Percentiles rank a stretch among this genome's conserved stretches.
Evolutionary conservation across 2,329 filamentous ascomycete species (phyloP).

Genomic region (Apiospora rasikravindrae): DNA sequence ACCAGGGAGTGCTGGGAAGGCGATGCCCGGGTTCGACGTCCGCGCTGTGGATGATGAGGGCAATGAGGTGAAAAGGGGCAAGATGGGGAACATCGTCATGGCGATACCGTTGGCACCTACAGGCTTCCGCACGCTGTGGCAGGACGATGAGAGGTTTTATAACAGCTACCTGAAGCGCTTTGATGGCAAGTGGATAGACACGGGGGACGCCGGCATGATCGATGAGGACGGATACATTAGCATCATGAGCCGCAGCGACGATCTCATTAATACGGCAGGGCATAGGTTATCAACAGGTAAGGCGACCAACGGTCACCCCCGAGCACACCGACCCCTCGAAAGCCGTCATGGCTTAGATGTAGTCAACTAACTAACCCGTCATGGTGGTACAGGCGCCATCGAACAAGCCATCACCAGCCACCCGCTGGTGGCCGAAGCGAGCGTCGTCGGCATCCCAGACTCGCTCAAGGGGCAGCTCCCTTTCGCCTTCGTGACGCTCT

Average conservation of each 20-base stretch:
- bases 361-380: not conserved
- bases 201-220: slow-evolving; percentile 87
- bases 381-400: slow-evolving; percentile 67
- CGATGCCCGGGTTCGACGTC: slow-evolving; percentile 91
- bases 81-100: slow-evolving; percentile 92
- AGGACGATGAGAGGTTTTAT: slow-evolving; percentile 86
- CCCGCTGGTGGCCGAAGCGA: slow-evolving; percentile 78
- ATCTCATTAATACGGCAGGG: slow-evolving; percentile 95
- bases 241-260: slow-evolving; percentile 73
- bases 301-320: slow-evolving; percentile 31
- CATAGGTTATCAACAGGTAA: slow-evolving; percentile 87
- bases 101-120: slow-evolving; percentile 83
- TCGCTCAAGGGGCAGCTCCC: slow-evolving; percentile 87
- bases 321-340: not conserved
- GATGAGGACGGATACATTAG: slow-evolving; percentile 73
- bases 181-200: slow-evolving; percentile 82
- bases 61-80: slow-evolving; percentile 69
- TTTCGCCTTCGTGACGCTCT: slow-evolving; percentile 80
- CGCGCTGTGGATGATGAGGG: slow-evolving; percentile 83
- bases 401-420: slow-evolving; percentile 90
- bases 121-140: slow-evolving; percentile 84
- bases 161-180: slow-evolving; percentile 85
- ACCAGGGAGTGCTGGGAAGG: slow-evolving; percentile 86
- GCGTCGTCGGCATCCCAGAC: slow-evolving; percentile 86
- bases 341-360: not conserved